Conservation (phyloP, 1,284 basidiomycete genomes). For the Ustilago tritici region DNA sequence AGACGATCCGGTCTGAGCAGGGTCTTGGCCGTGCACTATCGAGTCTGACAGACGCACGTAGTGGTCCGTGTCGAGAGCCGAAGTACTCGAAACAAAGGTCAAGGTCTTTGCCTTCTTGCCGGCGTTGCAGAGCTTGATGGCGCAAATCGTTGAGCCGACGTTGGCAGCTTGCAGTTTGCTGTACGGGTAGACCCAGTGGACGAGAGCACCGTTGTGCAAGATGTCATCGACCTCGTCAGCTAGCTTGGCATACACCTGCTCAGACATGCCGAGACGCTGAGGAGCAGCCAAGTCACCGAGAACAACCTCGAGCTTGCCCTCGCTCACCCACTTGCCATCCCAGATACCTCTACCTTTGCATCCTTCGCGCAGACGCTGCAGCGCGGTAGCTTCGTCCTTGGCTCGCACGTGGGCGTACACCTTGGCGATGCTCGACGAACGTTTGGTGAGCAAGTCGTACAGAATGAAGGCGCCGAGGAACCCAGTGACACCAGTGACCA, state of each 20-base stretch:
- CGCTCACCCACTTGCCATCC: conserved; percentile 85
- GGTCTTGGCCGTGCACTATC: conserved; percentile 48
- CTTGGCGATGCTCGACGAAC: conserved; percentile 78
- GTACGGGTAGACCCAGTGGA: conserved; percentile 99
- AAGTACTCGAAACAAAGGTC: conserved; percentile 94
- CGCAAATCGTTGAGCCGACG: conserved; percentile 87
- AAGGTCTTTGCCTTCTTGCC: conserved; percentile 78
- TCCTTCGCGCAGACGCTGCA: conserved; percentile 80
- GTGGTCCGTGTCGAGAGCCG: conserved; percentile 88
- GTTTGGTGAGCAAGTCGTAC: conserved; percentile 78
- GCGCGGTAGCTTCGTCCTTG: conserved; percentile 76
- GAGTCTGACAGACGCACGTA: conserved; percentile 87
- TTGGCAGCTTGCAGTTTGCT: conserved; percentile 91
- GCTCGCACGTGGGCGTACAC: conserved; percentile 93
- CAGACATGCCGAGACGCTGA: conserved; percentile 81
- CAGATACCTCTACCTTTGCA: conserved; percentile 90
- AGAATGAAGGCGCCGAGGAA: conserved; percentile 96
- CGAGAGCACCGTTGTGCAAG: conserved; percentile 95
- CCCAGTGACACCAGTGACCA: conserved; percentile 96
- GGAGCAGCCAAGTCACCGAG: conserved; percentile 84
- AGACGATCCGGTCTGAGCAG: conserved; percentile 24
- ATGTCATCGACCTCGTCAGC: conserved; percentile 84
- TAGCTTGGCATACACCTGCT: conserved; percentile 78
- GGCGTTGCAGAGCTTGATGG: conserved; percentile 81
- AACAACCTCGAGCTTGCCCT: conserved; percentile 82